Evolutionary conservation across 1,139 yeast species (phyloP), one percentile per base, ranked within the genome.

Genomic region (Sugiyamaella novakii): DNA sequence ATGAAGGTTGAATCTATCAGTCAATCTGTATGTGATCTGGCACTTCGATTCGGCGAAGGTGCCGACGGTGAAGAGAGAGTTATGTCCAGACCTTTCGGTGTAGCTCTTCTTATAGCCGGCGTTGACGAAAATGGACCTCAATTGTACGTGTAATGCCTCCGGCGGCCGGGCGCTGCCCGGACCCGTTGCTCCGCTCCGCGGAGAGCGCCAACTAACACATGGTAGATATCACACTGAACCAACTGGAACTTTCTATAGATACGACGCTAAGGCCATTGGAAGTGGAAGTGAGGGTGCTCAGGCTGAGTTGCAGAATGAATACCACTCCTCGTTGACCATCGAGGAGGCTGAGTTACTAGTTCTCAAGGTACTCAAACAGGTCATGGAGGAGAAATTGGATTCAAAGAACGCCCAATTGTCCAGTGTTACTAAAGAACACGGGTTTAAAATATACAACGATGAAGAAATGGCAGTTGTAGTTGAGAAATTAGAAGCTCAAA

Each of bases 211-310:
- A 11, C 39, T 44, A 44, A 44, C 43, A 6, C 19, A 10, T 24
- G 18, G 3, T 22, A 45, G 48, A 46, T 68, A 87, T 68, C 98
- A 94, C 67, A 96, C 98, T n/a, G 99, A 94, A 70, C 98, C 99
- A 35, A 86, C 96, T 14, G 99, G 99, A 54, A 92, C 99, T 1
- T 94, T 89, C 63, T 94, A 92, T 74, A 81, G 95, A 70, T 94
- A 92, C 68, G 97, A 92, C 64, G 99, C 98, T 38, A 94, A 92
- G 71, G 98, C 98, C 10, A 94, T 94, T 65, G 99, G 99, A 8
- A 87, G 96, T 1, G 99, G 99, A 24, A 87, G 96, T 15, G 99
- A 94, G 70, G 98, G 98, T 55, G 99, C 99, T 1, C 98, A 94
- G 71, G 87, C 97, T 1, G 99, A 94, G 69, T 77, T 94, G 64